A percentile compares a stretch with the other conserved stretches of the same genome.
Evolutionary conservation across 805 yeast genomes (phyloP).

Genomic region (Wilhelminamyces savonicus): DNA sequence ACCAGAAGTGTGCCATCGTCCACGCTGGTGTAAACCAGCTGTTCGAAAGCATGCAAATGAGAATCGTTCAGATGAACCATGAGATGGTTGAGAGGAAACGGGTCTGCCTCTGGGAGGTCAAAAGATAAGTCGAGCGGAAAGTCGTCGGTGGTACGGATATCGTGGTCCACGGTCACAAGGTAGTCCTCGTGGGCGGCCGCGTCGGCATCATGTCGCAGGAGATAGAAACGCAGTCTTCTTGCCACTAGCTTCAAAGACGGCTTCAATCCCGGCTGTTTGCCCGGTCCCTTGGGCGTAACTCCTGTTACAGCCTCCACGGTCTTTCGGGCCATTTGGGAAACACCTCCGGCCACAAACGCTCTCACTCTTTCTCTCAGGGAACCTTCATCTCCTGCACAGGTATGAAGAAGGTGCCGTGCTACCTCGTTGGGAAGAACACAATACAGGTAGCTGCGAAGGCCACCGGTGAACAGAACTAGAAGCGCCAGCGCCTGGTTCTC

Average conservation of each 20-base stretch:
- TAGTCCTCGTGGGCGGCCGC: conserved; percentile 17
- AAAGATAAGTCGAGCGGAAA: conserved; percentile 3
- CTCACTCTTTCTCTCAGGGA: conserved; percentile 1
- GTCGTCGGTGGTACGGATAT: conserved; percentile 26
- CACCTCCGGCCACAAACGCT: too few species aligned
- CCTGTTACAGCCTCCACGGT: conserved; percentile 12
- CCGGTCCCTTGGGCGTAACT: conserved; percentile 15
- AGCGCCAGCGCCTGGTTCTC: conserved; percentile 19
- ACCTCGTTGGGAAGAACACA: conserved; percentile 30
- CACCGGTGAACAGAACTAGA: conserved; percentile 33
- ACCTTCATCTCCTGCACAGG: conserved; percentile 3
- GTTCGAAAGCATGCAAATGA: conserved; percentile 28
- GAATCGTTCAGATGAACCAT: conserved; percentile 32
- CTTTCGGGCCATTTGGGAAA: too few species aligned
- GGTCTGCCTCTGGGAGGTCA: conserved; percentile 15
- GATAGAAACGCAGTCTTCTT: conserved; percentile 24
- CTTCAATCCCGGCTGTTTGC: too few species aligned
- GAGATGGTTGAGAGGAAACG: conserved; percentile 30
- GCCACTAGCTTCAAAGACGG: conserved; percentile 25
- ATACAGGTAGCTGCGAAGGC: conserved; percentile 33
- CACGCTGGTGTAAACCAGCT: conserved; percentile 20
- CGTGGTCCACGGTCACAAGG: conserved; percentile 25
- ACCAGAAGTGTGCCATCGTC: conserved; percentile 14
- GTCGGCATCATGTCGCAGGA: conserved; percentile 18
- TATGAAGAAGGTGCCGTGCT: conserved; percentile 10